Percentiles rank a stretch among this genome's conserved stretches.
Evolutionary conservation across 2,329 filamentous ascomycete genomes (phyloP).

Genomic region (Chaetomiaceae sp.): DNA sequence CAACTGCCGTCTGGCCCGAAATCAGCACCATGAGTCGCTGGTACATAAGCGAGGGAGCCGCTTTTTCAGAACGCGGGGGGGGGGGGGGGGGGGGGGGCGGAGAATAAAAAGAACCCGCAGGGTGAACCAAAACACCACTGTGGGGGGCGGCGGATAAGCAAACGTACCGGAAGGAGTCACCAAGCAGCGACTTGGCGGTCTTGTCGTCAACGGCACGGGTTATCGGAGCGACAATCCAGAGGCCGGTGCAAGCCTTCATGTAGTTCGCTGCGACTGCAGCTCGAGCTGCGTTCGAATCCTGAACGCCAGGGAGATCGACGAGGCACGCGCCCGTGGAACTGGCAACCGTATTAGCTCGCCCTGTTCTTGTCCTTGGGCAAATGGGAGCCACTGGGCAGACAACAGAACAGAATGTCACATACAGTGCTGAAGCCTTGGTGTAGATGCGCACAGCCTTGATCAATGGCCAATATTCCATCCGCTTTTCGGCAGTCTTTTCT

Average conservation of each 20-base stretch:
- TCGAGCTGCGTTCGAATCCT: constrained; percentile 52
- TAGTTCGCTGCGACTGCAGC: constrained; percentile 49
- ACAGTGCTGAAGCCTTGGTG: constrained; percentile 31
- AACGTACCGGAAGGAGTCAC: constrained; percentile 44
- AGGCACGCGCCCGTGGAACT: constrained; percentile 32
- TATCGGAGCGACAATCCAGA: constrained; percentile 60
- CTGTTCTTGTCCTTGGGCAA: neutral
- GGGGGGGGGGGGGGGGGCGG: no score
- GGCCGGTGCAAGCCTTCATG: constrained; percentile 51
- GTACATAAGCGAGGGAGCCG: neutral
- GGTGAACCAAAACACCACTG: neutral
- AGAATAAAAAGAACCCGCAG: neutral
- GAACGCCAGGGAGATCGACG: constrained; percentile 51
- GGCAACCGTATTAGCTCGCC: neutral
- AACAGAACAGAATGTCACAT: neutral
- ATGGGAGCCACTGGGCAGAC: neutral
- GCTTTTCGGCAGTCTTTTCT: constrained; percentile 34
- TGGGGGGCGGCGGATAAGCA: no score
- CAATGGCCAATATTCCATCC: constrained; percentile 42
- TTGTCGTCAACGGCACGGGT: constrained; percentile 55
- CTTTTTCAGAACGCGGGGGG: no score
- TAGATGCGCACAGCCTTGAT: constrained; percentile 45
- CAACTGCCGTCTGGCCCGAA: constrained; percentile 38
- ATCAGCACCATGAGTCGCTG: neutral
- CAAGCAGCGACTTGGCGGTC: constrained; percentile 49